A percentile compares a stretch with the other conserved stretches of the same genome.
Conservation (phyloP, 176 grass and related monocot genomes). For the Panicum miliaceum region DNA sequence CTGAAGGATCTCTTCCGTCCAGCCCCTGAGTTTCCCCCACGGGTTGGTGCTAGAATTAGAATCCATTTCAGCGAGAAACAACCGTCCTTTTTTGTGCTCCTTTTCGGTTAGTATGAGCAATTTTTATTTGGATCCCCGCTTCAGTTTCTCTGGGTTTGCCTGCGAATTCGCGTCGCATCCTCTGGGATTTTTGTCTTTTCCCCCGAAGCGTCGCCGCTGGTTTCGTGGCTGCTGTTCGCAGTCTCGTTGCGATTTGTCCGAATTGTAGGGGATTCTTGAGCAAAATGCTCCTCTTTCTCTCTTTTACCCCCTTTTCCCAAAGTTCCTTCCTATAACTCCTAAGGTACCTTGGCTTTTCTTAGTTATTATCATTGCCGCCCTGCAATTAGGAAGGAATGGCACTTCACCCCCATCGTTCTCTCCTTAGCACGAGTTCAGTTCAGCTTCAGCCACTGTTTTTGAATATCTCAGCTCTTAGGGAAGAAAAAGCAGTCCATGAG, state of each 20-base stretch:
- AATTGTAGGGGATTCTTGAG: constrained; percentile 44
- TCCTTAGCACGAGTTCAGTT: not conserved
- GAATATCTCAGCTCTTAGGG: not conserved
- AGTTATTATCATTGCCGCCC: constrained; percentile 35
- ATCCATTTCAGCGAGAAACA: not conserved
- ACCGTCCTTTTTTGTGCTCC: not conserved
- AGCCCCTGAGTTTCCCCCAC: not conserved
- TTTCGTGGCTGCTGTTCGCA: not conserved
- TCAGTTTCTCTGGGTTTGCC: not conserved
- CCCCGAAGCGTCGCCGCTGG: not conserved
- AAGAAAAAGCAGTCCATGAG: not conserved
- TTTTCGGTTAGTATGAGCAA: not conserved
- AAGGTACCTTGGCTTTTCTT: constrained; percentile 5
- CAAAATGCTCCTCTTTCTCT: constrained; percentile 32
- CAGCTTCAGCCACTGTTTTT: not conserved
- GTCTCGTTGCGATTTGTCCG: constrained; percentile 36
- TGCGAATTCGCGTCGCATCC: constrained; percentile 15
- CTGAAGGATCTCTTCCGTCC: not conserved
- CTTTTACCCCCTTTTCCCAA: constrained; percentile 13
- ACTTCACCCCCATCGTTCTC: not conserved
- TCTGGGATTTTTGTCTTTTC: constrained; percentile 3
- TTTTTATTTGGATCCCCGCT: constrained; percentile 21
- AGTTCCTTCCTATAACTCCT: not conserved
- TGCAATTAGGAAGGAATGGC: constrained; percentile 30
- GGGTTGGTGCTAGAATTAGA: not conserved